phyloP scores from a whole-genome alignment of 352 stramenopile species.

The Albugo laibachii region DNA sequence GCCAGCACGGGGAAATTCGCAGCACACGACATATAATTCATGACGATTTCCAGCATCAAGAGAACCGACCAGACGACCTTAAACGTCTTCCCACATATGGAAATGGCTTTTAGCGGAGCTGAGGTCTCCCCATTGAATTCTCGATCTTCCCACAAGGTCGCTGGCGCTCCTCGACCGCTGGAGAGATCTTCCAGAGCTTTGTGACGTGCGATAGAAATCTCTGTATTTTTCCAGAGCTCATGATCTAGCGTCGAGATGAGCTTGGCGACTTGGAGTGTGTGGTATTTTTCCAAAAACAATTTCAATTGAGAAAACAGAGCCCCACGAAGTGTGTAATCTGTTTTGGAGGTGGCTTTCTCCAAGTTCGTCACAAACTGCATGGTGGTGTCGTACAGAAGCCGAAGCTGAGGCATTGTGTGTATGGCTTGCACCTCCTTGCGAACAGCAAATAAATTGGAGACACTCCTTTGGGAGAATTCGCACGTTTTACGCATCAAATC shows the following conservation, averaged over 20 bases:
- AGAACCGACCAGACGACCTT: conserved; percentile 92
- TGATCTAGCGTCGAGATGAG: conserved; percentile 89
- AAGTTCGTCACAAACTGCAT: conserved; percentile 85
- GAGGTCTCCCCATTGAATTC: conserved; percentile 37
- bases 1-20: conserved; percentile 87
- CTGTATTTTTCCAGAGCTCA: conserved; percentile 87
- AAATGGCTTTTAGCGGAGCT: conserved; percentile 55
- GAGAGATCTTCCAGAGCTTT: conserved; percentile 81
- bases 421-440: conserved; percentile 73
- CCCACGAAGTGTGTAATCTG: conserved; percentile 81
- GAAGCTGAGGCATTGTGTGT: conserved; percentile 86
- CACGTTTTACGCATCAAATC: conserved; percentile 71
- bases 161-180: conserved; percentile 70
- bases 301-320: conserved; percentile 89
- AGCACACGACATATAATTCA: conserved; percentile 88
- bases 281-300: conserved; percentile 88
- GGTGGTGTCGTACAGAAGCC: conserved; percentile 86
- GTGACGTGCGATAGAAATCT: conserved; percentile 83
- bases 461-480: conserved; percentile 71
- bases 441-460: conserved; percentile 72
- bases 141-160: conserved; percentile 48
- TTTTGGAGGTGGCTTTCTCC: conserved; percentile 81
- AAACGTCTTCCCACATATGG: conserved; percentile 85
- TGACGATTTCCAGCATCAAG: conserved; percentile 89
- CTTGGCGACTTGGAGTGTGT: conserved; percentile 82